Percentiles rank a stretch among this genome's conserved stretches.
phyloP scores from a whole-genome alignment of 2,329 filamentous ascomycete species.

The Talaromyces piceae region DNA sequence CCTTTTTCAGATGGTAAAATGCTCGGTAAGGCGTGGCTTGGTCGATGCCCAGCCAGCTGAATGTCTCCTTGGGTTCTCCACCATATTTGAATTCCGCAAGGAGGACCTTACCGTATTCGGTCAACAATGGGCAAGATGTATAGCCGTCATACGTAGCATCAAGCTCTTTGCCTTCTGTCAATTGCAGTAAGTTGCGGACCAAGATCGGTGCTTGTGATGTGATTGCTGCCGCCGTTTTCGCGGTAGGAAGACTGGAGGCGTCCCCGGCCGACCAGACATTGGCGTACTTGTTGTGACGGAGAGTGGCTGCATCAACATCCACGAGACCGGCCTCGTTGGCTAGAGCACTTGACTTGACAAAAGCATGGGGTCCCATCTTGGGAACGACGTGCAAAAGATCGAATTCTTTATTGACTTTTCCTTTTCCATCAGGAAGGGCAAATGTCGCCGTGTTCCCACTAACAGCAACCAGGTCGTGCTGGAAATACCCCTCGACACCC shows the following conservation, averaged over 20 bases:
- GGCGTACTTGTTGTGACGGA: constrained; percentile 46
- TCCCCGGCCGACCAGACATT: constrained; percentile 56
- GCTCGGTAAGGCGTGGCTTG: constrained; percentile 49
- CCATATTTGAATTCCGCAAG: constrained; percentile 61
- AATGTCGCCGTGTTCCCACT: constrained; percentile 50
- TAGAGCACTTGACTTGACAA: constrained; percentile 47
- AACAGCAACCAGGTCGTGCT: constrained; percentile 49
- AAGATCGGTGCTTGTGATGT: constrained; percentile 47
- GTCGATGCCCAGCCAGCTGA: constrained; percentile 50
- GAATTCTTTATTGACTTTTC: constrained; percentile 42
- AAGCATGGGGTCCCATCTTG: constrained; percentile 52
- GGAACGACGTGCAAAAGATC: constrained; percentile 52
- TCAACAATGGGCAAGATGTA: constrained; percentile 49
- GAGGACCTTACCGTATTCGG: constrained; percentile 55
- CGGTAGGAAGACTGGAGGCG: constrained; percentile 52
- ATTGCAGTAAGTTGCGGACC: constrained; percentile 41
- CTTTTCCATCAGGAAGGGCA: constrained; percentile 36
- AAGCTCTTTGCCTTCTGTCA: constrained; percentile 40
- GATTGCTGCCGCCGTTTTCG: constrained; percentile 50
- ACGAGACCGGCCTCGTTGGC: constrained; percentile 52
- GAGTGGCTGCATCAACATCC: constrained; percentile 49
- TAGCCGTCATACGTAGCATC: constrained; percentile 48
- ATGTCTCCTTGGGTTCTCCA: constrained; percentile 57
- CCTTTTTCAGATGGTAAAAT: constrained; percentile 59
- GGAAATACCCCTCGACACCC: constrained; percentile 52